phyloP scores from a whole-genome alignment of 129 eudicot species.

The Logfia minima region DNA sequence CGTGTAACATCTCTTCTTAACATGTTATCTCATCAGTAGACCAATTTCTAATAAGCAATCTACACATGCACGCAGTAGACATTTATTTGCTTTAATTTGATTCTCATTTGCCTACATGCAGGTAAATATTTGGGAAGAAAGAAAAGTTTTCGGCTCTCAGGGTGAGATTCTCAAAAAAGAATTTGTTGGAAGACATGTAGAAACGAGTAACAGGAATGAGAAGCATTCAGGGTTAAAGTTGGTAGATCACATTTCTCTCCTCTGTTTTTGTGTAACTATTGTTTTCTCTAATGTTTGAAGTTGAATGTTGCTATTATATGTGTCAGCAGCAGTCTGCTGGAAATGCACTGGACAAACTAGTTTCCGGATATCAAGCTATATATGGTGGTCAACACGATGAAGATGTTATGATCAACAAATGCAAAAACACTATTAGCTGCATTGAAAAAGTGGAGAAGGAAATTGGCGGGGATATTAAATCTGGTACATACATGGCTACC shows the following conservation, averaged over 20 bases:
- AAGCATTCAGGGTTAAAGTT: constrained; percentile 48
- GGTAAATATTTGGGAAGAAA: constrained; percentile 86
- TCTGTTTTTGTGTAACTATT: constrained; percentile 3
- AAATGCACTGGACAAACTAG: constrained; percentile 64
- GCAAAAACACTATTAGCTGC: constrained; percentile 53
- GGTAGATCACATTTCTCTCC: constrained; percentile 38
- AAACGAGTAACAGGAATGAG: constrained; percentile 46
- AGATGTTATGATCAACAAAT: constrained; percentile 58
- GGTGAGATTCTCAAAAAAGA: constrained; percentile 88
- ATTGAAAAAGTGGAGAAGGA: constrained; percentile 81
- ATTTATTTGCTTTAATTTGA: not conserved
- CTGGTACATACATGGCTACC: constrained; percentile 45
- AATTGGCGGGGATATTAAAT: constrained; percentile 46
- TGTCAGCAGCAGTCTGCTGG: constrained; percentile 63
- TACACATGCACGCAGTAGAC: not conserved
- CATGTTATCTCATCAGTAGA: not conserved
- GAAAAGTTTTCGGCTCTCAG: constrained; percentile 93
- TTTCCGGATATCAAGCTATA: constrained; percentile 65
- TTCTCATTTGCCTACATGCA: constrained; percentile 26
- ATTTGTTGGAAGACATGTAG: constrained; percentile 64
- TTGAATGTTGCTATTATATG: constrained; percentile 3
- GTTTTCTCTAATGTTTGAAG: not conserved
- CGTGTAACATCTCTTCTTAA: not conserved
- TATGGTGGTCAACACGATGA: constrained; percentile 64
- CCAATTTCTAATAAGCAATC: not conserved